phyloP scores from a whole-genome alignment of 148 eudicot species.

The Amaranthus cruentus region DNA sequence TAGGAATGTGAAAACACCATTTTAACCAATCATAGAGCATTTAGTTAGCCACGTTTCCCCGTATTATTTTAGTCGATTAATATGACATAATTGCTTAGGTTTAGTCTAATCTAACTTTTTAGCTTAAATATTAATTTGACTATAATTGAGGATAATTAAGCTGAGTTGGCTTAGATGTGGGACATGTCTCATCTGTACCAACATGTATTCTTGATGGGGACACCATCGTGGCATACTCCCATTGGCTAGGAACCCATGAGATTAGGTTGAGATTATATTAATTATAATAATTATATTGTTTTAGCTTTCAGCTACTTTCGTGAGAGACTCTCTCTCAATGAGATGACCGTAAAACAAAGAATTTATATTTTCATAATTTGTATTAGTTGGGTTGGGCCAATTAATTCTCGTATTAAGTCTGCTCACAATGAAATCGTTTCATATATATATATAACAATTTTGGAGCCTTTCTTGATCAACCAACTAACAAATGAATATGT shows the following conservation, averaged over 20 bases:
- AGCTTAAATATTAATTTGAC: constrained; percentile 12
- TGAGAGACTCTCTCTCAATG: no score
- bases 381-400: no score
- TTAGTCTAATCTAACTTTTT: constrained; percentile 4
- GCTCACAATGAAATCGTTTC: no score
- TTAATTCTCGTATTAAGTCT: no score
- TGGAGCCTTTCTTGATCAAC: no score
- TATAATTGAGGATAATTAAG: not conserved
- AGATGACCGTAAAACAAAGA: no score
- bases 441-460: no score
- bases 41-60: constrained; percentile 7
- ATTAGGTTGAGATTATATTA: constrained; percentile 6
- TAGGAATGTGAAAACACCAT: constrained; percentile 1
- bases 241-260: constrained; percentile 11
- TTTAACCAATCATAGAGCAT: constrained; percentile 9
- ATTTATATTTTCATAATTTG: no score
- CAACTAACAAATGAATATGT: no score
- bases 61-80: not conserved
- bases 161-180: constrained; percentile 14
- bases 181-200: constrained; percentile 29
- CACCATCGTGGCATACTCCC: constrained; percentile 13
- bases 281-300: no score
- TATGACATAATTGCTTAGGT: not conserved
- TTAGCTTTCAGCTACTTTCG: no score
- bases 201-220: constrained; percentile 25